These are phyloP conservation scores for Oryza australiensis DNA, from an alignment of 176 grass and related monocot species.

Conservation along the genomic window DNA sequence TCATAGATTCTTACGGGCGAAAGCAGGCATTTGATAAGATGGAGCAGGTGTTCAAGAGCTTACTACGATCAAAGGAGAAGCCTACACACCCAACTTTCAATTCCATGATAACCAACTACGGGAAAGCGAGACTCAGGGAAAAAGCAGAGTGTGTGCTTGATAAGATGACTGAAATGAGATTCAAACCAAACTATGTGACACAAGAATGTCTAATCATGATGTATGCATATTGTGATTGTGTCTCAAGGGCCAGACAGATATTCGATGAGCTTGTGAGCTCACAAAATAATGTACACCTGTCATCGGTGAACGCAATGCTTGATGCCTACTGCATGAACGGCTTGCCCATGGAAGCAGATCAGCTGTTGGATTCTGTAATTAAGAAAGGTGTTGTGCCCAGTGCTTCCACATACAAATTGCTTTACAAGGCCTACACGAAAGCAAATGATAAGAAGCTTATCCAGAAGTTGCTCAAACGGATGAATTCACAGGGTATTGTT, in stretches of 20 bases:
- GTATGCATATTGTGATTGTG: constrained; percentile 70
- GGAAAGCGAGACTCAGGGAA: constrained; percentile 82
- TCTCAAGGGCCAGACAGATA: constrained; percentile 64
- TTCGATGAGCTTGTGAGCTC: constrained; percentile 70
- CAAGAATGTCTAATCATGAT: constrained; percentile 80
- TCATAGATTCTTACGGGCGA: constrained; percentile 85
- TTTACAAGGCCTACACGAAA: constrained; percentile 85
- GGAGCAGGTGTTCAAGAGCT: constrained; percentile 95
- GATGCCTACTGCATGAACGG: constrained; percentile 88
- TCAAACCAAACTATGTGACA: constrained; percentile 81
- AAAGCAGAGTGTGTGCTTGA: constrained; percentile 67
- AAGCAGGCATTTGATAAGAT: constrained; percentile 91
- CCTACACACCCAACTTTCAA: constrained; percentile 90
- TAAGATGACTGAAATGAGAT: constrained; percentile 82
- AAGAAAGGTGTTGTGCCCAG: constrained; percentile 52
- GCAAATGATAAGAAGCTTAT: constrained; percentile 66
- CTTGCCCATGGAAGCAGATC: constrained; percentile 75
- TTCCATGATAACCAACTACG: constrained; percentile 97
- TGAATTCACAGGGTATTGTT: constrained; percentile 79
- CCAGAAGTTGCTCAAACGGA: constrained; percentile 71
- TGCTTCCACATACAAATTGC: constrained; percentile 88
- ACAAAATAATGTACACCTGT: constrained; percentile 56
- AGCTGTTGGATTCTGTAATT: constrained; percentile 59
- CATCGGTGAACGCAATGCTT: constrained; percentile 79
- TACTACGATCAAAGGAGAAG: constrained; percentile 76